phyloP scores from a whole-genome alignment of 2,329 filamentous ascomycete genomes.

The Lachnellula suecica region DNA sequence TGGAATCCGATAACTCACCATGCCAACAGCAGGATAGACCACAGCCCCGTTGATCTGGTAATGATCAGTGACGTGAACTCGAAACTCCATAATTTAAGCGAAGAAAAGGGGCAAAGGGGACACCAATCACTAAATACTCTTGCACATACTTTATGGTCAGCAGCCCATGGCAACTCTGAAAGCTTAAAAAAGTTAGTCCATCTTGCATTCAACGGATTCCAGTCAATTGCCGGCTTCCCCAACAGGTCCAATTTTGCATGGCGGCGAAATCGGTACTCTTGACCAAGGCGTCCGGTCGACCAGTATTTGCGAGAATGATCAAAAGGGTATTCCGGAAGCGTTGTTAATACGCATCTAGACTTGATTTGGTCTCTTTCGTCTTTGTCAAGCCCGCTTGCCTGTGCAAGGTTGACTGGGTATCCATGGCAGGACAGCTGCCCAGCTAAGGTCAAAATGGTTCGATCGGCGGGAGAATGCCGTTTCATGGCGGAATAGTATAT shows the following conservation, averaged over 20 bases:
- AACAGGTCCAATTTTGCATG: constrained; percentile 49
- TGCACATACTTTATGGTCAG: constrained; percentile 13
- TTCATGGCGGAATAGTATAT: constrained; percentile 39
- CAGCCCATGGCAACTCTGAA: constrained; percentile 23
- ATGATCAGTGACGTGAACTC: neutral
- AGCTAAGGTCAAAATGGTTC: constrained; percentile 43
- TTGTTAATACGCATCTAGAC: neutral
- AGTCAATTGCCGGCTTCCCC: constrained; percentile 32
- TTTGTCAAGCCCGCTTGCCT: constrained; percentile 38
- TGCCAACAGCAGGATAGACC: constrained; percentile 22
- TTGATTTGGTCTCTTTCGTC: neutral
- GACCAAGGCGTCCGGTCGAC: neutral
- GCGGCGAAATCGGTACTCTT: constrained; percentile 28
- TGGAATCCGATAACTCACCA: too few relatives aligned
- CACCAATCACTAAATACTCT: neutral
- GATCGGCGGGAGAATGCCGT: constrained; percentile 6
- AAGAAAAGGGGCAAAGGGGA: neutral
- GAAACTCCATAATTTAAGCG: too few relatives aligned
- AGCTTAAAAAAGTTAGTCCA: constrained; percentile 31
- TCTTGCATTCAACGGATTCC: neutral
- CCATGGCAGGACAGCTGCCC: constrained; percentile 44
- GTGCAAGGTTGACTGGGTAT: constrained; percentile 39
- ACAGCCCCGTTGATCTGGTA: constrained; percentile 15
- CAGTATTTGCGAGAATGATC: constrained; percentile 4
- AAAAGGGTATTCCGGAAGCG: constrained; percentile 8